phyloP scores from a whole-genome alignment of 441 rosid species.

The Cnidoscolus chayamansa region DNA sequence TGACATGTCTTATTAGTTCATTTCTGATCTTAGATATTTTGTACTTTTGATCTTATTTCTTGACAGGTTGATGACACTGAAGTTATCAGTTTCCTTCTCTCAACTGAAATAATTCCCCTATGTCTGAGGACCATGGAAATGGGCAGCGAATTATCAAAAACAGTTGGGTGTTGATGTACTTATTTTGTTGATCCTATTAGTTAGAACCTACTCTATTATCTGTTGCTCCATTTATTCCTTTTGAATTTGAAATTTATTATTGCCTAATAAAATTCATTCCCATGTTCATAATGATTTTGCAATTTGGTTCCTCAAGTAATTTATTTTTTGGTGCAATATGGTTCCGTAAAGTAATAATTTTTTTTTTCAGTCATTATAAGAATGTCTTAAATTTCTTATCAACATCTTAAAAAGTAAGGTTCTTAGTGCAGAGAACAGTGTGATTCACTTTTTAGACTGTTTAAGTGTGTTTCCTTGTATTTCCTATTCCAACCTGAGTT shows the following conservation, averaged over 20 bases:
- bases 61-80: constrained; percentile 95
- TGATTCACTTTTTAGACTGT: neutral
- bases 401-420: neutral
- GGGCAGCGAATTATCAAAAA: constrained; percentile 98
- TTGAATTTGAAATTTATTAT: constrained; percentile 4
- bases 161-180: constrained; percentile 48
- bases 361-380: neutral
- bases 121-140: constrained; percentile 98
- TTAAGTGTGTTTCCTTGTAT: neutral
- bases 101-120: constrained; percentile 88
- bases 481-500: neutral
- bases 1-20: neutral
- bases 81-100: constrained; percentile 95
- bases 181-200: neutral
- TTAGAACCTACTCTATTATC: constrained; percentile 14
- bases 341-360: neutral
- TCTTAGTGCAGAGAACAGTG: neutral
- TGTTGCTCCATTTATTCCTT: constrained; percentile 5
- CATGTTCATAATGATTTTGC: neutral
- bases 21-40: constrained; percentile 3
- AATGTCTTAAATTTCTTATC: neutral
- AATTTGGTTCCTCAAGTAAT: neutral
- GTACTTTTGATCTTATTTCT: constrained; percentile 4
- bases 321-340: neutral
- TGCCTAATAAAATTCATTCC: neutral